These are phyloP conservation scores for Simplicillium aogashimaense DNA, from an alignment of 2,329 filamentous ascomycete species.

Conservation along the genomic window DNA sequence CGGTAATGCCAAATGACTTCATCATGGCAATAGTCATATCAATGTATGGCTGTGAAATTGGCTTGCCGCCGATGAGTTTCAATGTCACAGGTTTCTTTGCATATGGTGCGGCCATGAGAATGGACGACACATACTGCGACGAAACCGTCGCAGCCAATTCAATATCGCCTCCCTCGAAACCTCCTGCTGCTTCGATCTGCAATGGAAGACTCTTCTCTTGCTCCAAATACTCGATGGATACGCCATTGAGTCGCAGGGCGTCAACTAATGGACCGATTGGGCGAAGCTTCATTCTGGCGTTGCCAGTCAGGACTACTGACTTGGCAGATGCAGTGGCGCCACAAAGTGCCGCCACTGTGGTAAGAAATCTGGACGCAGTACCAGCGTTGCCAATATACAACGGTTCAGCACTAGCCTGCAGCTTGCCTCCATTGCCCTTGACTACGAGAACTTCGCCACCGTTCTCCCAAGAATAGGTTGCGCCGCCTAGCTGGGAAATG, in stretches of 20 bases:
- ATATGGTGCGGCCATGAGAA: constrained; percentile 94
- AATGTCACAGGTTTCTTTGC: constrained; percentile 89
- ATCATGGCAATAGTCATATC: constrained; percentile 99
- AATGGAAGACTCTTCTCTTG: constrained; percentile 76
- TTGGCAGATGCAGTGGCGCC: constrained; percentile 47
- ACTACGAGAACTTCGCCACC: constrained; percentile 87
- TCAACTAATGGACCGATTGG: constrained; percentile 92
- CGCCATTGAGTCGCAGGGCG: constrained; percentile 76
- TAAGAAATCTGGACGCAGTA: constrained; percentile 90
- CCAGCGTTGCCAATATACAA: constrained; percentile 95
- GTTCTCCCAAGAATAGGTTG: constrained; percentile 87
- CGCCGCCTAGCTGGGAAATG: constrained; percentile 74
- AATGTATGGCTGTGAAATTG: constrained; percentile 94
- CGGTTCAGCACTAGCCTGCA: constrained; percentile 64
- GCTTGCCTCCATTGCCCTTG: constrained; percentile 77
- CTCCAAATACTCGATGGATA: constrained; percentile 79
- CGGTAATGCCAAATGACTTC: constrained; percentile 77
- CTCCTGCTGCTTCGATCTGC: constrained; percentile 69
- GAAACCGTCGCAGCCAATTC: constrained; percentile 91
- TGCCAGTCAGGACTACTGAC: constrained; percentile 80
- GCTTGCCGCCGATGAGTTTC: constrained; percentile 87
- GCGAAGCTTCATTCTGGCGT: constrained; percentile 89
- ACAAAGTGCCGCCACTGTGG: constrained; percentile 81
- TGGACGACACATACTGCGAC: constrained; percentile 96
- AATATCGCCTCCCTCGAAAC: constrained; percentile 78